Conservation (phyloP, 2,329 filamentous ascomycete species). For the Spiromastix sp. region DNA sequence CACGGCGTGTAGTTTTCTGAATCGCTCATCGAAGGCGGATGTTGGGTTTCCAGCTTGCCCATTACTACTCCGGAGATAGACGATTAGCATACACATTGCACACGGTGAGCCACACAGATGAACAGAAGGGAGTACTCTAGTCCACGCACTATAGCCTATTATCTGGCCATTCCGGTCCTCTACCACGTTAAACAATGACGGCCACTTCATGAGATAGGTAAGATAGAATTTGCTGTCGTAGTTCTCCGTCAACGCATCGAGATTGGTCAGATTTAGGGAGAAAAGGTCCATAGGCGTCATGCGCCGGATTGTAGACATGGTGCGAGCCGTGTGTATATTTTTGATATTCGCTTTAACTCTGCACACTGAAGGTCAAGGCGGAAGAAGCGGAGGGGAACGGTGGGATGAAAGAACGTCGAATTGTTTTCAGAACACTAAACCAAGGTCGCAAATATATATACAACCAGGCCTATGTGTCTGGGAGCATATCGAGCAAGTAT, state of each 20-base stretch:
- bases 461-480: too few relatives aligned
- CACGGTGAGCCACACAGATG: not conserved
- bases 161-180: conserved; percentile 81
- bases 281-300: conserved; percentile 79
- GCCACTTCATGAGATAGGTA: conserved; percentile 93
- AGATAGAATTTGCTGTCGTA: conserved; percentile 95
- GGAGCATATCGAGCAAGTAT: too few relatives aligned
- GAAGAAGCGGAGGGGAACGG: too few relatives aligned
- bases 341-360: not conserved
- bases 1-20: conserved; percentile 94
- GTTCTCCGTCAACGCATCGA: conserved; percentile 94
- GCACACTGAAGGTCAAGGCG: conserved; percentile 13
- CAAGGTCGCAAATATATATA: too few relatives aligned
- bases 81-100: not conserved
- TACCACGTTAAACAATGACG: conserved; percentile 83
- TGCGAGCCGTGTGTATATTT: conserved; percentile 12
- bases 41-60: conserved; percentile 88
- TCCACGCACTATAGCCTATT: conserved; percentile 76
- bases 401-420: too few relatives aligned
- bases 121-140: not conserved
- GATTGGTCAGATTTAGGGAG: conserved; percentile 85
- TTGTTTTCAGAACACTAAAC: too few relatives aligned
- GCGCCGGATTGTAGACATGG: conserved; percentile 74
- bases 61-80: conserved; percentile 54
- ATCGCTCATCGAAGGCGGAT: conserved; percentile 58